Evolutionary conservation across 352 stramenopile species (phyloP), one percentile per base, ranked within the genome.

Genomic region (Globisporangium yorkense): DNA sequence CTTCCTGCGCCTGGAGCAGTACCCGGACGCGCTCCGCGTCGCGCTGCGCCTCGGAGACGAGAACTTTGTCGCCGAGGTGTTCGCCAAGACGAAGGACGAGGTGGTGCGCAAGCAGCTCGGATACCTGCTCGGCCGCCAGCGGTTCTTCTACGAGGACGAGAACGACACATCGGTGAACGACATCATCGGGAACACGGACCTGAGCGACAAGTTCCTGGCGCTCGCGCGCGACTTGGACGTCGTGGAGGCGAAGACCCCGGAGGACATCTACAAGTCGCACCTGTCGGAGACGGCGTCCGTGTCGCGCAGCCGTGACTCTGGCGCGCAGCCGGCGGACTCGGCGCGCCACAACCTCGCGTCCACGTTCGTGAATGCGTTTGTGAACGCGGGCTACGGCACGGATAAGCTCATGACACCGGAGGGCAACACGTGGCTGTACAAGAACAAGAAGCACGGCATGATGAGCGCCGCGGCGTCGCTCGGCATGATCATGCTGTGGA

Each of bases 361-460:
- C 48, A 99, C 97, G 3, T 99, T 99, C 74, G 97, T 99, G 24
- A 99, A 99, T 70, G 97, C 96, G 39, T 98, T 99, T 65, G 97
- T 99, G 20, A 99, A 99, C 73, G 94, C 96, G 40, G 97, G 96
- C 2, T 99, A 99, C 73, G 86, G 96, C 59, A 96, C 94, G 20
- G 97, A 99, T 73, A 98, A 99, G 68, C 73, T 97, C 18, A 89
- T 97, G 71, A 96, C 88, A 0, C 88, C 89, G 0, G 92, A 98
- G 40, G 87, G 80, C 54, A 98, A 97, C 68, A 95, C 96, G 52
- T 99, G 97, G 97, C 69, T 99, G 31, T 99, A 99, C 82, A 99
- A 99, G 77, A 99, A 99, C 86, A 99, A 99, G 74, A 98, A 99
- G 74, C 96, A 99, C 65, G 97, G 97, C 54, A 99, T 99, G 97